A percentile compares a stretch with the other conserved stretches of the same genome.
Conservation (phyloP, 495 filamentous ascomycete species). For the Penicillium chermesinum region DNA sequence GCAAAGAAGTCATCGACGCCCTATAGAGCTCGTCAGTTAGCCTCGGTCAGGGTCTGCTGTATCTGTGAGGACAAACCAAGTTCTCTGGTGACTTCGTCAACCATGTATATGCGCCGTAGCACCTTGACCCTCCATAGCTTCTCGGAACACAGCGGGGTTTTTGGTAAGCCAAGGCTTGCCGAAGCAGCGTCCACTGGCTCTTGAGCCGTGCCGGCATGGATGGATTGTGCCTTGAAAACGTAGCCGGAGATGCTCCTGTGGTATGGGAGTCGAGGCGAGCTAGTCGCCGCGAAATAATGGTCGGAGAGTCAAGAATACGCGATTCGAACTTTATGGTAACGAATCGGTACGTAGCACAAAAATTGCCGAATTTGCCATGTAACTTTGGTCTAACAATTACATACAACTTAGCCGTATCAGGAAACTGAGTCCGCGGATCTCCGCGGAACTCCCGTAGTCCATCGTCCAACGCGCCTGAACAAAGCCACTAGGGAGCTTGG, state of each 20-base stretch:
- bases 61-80: constrained; percentile 21
- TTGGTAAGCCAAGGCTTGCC: background rate
- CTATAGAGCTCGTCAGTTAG: constrained; percentile 18
- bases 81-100: constrained; percentile 33
- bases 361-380: background rate
- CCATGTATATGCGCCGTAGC: constrained; percentile 30
- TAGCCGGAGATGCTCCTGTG: background rate
- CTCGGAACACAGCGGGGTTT: background rate
- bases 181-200: background rate
- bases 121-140: background rate
- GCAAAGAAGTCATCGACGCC: constrained; percentile 31
- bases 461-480: too few species aligned
- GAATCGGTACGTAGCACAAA: background rate
- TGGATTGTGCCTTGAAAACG: background rate
- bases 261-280: background rate
- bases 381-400: background rate
- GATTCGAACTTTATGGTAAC: background rate
- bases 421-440: constrained; percentile 9
- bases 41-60: background rate
- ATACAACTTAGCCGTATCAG: background rate
- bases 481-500: background rate
- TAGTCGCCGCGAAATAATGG: background rate
- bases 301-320: background rate
- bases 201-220: background rate
- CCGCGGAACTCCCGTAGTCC: constrained; percentile 1